These are phyloP conservation scores for Lactifluus echinatus DNA, from an alignment of 768 basidiomycete genomes.

Conservation along the genomic window DNA sequence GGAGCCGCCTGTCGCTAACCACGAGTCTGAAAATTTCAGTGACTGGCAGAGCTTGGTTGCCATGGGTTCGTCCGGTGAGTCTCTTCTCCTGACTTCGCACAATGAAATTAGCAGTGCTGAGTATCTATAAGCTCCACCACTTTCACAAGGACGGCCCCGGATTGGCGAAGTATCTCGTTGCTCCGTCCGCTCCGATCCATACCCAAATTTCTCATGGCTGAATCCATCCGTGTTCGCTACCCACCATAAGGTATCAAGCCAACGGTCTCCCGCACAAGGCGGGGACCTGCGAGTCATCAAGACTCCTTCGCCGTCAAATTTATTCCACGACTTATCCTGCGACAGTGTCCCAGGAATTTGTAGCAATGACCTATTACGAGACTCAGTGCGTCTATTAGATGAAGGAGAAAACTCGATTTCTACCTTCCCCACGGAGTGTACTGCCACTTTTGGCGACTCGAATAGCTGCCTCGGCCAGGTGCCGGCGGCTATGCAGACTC, in stretches of 20 bases:
- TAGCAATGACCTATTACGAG: not conserved
- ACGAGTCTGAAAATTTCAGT: not conserved
- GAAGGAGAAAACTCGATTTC: not conserved
- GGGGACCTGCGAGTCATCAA: not conserved
- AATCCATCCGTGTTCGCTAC: conserved; percentile 1
- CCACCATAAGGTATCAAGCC: not conserved
- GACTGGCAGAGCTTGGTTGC: conserved; percentile 3
- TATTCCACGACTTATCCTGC: not conserved
- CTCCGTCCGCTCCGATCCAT: not conserved
- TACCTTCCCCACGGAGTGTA: not conserved
- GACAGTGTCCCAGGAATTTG: too few relatives aligned
- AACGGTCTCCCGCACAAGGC: not conserved
- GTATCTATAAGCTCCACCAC: not conserved
- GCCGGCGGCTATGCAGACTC: not conserved
- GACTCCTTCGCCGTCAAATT: not conserved
- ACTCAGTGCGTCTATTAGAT: not conserved
- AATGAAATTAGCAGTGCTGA: not conserved
- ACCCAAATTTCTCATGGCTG: conserved; percentile 8
- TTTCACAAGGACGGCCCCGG: not conserved
- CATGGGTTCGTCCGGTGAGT: not conserved
- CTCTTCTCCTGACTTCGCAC: not conserved
- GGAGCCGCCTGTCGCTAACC: not conserved
- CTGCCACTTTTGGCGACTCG: not conserved
- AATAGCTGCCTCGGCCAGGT: not conserved
- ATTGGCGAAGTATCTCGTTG: not conserved